Evolutionary conservation across 768 basidiomycete genomes (phyloP).

Genomic region (Boletus sp.): DNA sequence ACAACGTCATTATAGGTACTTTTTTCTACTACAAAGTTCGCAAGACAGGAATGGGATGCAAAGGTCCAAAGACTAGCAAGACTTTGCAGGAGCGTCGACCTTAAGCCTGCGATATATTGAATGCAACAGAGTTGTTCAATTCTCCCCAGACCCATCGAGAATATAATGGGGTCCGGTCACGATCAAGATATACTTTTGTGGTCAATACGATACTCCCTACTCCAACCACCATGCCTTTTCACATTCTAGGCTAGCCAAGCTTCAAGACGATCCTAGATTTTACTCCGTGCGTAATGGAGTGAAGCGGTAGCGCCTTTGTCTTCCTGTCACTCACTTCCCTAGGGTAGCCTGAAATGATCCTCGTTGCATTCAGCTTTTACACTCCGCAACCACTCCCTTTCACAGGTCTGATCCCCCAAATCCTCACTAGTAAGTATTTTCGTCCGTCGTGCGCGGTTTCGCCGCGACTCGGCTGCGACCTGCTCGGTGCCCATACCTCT

Average conservation of each 20-base stretch:
- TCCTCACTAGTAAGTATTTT: too few relatives aligned
- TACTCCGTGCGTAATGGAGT: background rate
- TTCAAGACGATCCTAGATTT: background rate
- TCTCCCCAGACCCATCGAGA: background rate
- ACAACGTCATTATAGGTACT: background rate
- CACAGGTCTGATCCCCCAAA: too few relatives aligned
- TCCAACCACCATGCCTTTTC: background rate
- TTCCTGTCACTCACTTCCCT: too few relatives aligned
- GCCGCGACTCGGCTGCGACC: too few relatives aligned
- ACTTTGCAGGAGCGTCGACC: background rate
- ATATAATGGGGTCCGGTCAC: background rate
- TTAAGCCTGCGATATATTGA: background rate
- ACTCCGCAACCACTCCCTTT: background rate
- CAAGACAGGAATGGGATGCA: background rate
- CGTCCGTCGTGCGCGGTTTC: too few relatives aligned
- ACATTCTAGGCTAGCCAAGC: background rate
- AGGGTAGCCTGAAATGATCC: background rate
- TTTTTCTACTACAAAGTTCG: too few relatives aligned
- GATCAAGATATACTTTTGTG: background rate
- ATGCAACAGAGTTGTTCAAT: background rate
- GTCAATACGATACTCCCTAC: background rate
- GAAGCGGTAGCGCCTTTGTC: background rate
- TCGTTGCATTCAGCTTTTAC: background rate
- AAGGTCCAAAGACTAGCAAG: background rate
- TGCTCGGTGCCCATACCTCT: too few relatives aligned